Evolutionary conservation across 1,139 yeast species (phyloP).

Genomic region (Blastobotrys capitulatus): DNA sequence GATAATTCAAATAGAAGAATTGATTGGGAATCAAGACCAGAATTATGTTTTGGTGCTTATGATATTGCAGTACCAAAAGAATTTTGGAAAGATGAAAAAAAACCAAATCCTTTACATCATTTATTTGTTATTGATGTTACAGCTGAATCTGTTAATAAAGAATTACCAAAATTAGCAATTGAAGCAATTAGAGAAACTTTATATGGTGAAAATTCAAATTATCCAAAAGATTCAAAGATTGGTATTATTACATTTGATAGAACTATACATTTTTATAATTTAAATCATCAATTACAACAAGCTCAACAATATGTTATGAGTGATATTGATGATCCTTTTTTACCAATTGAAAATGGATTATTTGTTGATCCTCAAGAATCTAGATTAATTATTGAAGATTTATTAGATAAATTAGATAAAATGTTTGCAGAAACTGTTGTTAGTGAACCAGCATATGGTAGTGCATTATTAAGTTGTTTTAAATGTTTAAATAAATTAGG

Average conservation of each 20-base stretch:
- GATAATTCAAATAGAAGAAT: constrained; percentile 57
- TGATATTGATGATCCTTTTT: constrained; percentile 74
- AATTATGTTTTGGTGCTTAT: constrained; percentile 75
- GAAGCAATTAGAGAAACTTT: constrained; percentile 66
- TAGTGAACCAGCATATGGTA: constrained; percentile 74
- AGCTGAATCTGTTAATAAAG: constrained; percentile 56
- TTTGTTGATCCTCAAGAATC: constrained; percentile 76
- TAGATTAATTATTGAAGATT: constrained; percentile 56
- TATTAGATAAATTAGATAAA: constrained; percentile 57
- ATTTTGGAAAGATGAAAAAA: constrained; percentile 50
- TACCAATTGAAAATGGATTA: constrained; percentile 74
- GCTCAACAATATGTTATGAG: constrained; percentile 63
- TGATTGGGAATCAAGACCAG: constrained; percentile 66
- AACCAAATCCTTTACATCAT: constrained; percentile 54
- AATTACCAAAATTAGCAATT: constrained; percentile 59
- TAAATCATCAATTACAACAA: constrained; percentile 49
- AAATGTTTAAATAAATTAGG: constrained; percentile 56
- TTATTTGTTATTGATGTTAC: constrained; percentile 75
- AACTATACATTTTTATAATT: constrained; percentile 66
- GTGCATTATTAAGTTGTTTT: constrained; percentile 68
- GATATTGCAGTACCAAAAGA: constrained; percentile 75
- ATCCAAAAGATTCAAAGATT: constrained; percentile 46
- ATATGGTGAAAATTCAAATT: constrained; percentile 28
- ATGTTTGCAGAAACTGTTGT: constrained; percentile 40
- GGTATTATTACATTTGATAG: constrained; percentile 77